Conservation (phyloP, 2,329 filamentous ascomycete species). For the Sclerotinia trifoliorum region DNA sequence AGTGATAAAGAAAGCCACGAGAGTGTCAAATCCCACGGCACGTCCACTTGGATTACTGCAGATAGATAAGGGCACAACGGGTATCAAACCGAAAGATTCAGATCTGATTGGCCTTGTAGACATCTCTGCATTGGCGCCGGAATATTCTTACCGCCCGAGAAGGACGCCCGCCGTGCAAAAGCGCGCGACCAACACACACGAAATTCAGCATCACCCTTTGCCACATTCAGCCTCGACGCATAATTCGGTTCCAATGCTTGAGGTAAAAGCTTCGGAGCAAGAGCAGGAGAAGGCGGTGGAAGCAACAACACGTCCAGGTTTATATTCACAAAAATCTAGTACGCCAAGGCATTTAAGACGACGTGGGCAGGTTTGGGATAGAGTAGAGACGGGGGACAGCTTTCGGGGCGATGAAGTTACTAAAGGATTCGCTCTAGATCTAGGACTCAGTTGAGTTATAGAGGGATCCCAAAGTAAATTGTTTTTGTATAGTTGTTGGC, state of each 20-base stretch:
- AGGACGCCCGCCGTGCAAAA: neutral
- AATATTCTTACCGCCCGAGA: neutral
- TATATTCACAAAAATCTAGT: neutral
- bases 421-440: neutral
- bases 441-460: constrained; percentile 2
- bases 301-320: neutral
- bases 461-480: neutral
- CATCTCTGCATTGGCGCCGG: neutral
- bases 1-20: neutral
- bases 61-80: neutral
- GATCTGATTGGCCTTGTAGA: neutral
- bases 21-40: neutral
- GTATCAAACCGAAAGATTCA: neutral
- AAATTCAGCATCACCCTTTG: neutral
- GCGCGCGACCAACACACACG: too few relatives aligned
- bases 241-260: neutral
- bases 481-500: neutral
- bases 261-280: neutral
- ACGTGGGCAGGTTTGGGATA: constrained; percentile 10
- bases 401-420: neutral
- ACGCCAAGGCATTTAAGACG: neutral
- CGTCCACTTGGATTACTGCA: neutral
- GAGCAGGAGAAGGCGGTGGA: neutral
- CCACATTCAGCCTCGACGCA: neutral
- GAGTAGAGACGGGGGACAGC: neutral